These are phyloP conservation scores for Citrus trifoliata DNA, from an alignment of 345 rosid species.

Conservation along the genomic window DNA sequence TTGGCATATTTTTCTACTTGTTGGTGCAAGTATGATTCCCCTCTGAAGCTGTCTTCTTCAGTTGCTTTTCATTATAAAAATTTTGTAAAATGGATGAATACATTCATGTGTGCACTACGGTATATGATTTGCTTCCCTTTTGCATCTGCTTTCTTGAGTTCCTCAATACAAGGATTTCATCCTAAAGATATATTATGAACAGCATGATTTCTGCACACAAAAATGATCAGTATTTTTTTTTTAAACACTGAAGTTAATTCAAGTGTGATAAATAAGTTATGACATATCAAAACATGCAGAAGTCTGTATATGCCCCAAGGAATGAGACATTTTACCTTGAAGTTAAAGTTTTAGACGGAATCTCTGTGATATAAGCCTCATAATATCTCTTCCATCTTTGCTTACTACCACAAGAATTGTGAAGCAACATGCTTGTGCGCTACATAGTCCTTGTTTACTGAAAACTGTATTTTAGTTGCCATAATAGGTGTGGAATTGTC, in stretches of 20 bases:
- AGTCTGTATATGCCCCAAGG: background rate
- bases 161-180: background rate
- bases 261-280: background rate
- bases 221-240: background rate
- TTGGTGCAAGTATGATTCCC: conserved; percentile 72
- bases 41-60: background rate
- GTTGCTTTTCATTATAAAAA: background rate
- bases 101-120: background rate
- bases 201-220: background rate
- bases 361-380: background rate
- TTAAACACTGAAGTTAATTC: background rate
- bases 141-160: background rate
- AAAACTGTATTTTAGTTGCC: background rate
- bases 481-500: background rate
- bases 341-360: background rate
- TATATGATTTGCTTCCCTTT: background rate
- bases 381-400: background rate
- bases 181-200: background rate
- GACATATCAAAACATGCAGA: background rate
- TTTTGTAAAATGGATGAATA: background rate
- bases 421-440: background rate
- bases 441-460: background rate
- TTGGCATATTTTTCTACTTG: conserved; percentile 85
- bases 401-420: background rate
- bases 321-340: background rate